Evolutionary conservation across 345 rosid genomes (phyloP), one percentile per base, ranked within the genome.

Genomic region (Laguncularia racemosa): DNA sequence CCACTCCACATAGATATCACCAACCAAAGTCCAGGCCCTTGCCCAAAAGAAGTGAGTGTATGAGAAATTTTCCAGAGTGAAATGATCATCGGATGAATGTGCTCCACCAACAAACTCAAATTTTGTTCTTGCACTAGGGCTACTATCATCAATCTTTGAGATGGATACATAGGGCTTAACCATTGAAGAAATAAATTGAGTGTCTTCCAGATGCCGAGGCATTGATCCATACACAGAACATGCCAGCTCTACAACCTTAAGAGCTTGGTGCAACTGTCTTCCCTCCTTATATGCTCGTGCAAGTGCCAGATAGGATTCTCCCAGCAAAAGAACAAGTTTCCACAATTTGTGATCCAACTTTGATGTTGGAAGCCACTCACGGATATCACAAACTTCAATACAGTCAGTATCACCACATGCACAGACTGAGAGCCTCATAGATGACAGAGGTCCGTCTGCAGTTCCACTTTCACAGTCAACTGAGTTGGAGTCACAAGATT

Each of bases 331-430:
- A 68, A 92, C 91, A n/a, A 92, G 96, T 49, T 86, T 92, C 98
- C 98, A 92, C 74, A 84, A 47, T 65, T 78, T 92, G 63, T 83
- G 75, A 67, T 92, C 95, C 68, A 92, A 62, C 62, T 86, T 83
- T 21, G 95, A 89, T 46, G 84, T 89, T 60, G 95, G 95, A 51
- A 92, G 85, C 98, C 98, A 92, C 59, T 89, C 87, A 52, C 87
- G 79, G 62, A 92, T 86, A 69, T 92, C 98, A 67, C 97, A 92
- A 60, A 92, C 88, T 78, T 89, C 97, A 67, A 92, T 89, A 75
- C 98, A 92, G 64, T 92, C 98, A 52, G 87, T 63, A 80, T 92
- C 95, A 74, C 96, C 98, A 73, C 98, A 92, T 26, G 87, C 76
- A 72, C 98, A 92, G 64, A 83, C 82, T 50, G 89, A 81, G 67